phyloP scores from a whole-genome alignment of 2,329 filamentous ascomycete species.

The Hypoxylon sp. region DNA sequence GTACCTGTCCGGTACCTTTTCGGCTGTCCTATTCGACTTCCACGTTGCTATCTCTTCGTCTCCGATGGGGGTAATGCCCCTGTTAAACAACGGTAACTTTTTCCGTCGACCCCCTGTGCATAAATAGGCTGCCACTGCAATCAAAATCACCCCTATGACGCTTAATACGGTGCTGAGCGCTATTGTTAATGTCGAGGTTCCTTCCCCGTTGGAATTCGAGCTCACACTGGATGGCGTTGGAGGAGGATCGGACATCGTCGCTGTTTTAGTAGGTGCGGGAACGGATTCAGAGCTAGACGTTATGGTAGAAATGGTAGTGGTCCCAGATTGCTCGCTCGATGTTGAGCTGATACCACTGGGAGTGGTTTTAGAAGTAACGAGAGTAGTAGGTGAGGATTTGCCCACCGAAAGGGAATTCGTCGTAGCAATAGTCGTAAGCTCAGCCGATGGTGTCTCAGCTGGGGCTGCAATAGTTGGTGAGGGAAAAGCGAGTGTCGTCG shows the following conservation, averaged over 20 bases:
- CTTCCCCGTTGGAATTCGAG: conserved; percentile 38
- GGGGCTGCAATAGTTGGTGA: conserved; percentile 32
- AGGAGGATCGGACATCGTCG: conserved; percentile 33
- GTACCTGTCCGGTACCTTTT: conserved; percentile 51
- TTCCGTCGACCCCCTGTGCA: conserved; percentile 60
- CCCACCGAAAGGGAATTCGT: conserved; percentile 27
- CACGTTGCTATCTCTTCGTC: conserved; percentile 77
- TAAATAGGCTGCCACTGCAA: conserved; percentile 57
- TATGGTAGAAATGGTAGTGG: conserved; percentile 18
- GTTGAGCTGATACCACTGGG: conserved; percentile 23
- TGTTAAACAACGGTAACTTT: conserved; percentile 62
- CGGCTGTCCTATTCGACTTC: conserved; percentile 61
- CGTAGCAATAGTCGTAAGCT: conserved; percentile 37
- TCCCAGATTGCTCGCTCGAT: conserved; percentile 21
- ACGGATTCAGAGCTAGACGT: conserved; percentile 15
- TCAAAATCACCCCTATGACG: conserved; percentile 61
- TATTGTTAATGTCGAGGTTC: conserved; percentile 63
- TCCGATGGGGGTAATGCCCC: conserved; percentile 73
- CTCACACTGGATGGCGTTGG: conserved; percentile 28
- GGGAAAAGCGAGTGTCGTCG: conserved; percentile 35
- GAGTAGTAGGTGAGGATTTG: conserved; percentile 33
- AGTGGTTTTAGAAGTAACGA: conserved; percentile 35
- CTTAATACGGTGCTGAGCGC: conserved; percentile 65
- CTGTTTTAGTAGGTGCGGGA: conserved; percentile 26
- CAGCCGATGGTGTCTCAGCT: conserved; percentile 24